A percentile compares a stretch with the other conserved stretches of the same genome.
Evolutionary conservation across 768 basidiomycete species (phyloP).

Genomic region (Rhizopogon vinicolor): DNA sequence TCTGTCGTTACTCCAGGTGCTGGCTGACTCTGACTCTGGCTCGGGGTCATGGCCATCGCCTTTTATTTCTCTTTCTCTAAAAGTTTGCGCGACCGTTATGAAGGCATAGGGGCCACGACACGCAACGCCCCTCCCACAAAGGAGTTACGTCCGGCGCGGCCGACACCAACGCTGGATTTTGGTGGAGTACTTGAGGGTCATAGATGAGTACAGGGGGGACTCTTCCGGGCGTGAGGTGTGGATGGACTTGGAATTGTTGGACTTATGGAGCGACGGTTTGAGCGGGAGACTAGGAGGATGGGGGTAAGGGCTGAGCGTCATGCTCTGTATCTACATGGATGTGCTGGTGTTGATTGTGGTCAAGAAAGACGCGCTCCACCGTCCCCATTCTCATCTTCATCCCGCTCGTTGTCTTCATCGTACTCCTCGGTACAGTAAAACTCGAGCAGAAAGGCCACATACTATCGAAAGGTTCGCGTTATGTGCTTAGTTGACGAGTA

Average conservation of each 20-base stretch:
- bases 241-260: not conserved
- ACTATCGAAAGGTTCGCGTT: slow-evolving; percentile 29
- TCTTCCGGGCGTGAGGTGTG: slow-evolving; percentile 3
- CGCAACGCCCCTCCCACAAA: slow-evolving; percentile 29
- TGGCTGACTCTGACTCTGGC: not conserved
- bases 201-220: slow-evolving; percentile 34
- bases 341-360: not conserved
- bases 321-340: not conserved
- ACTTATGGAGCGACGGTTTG: not conserved
- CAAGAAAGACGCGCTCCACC: not conserved
- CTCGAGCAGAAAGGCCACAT: slow-evolving; percentile 28
- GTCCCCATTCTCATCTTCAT: slow-evolving; percentile 16
- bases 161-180: not conserved
- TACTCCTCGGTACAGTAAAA: slow-evolving; percentile 16
- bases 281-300: not conserved
- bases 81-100: slow-evolving; percentile 1
- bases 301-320: not conserved
- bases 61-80: slow-evolving; percentile 2
- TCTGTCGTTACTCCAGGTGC: not conserved
- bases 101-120: not conserved
- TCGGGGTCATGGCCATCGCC: not conserved
- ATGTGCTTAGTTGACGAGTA: slow-evolving; percentile 12
- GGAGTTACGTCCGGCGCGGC: slow-evolving; percentile 30
- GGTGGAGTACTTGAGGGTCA: slow-evolving; percentile 51
- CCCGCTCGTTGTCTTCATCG: slow-evolving; percentile 21